Base-by-base conservation (phyloP, 2,329 filamentous ascomycete genomes). In the Arthrobotrys sinensis region DNA sequence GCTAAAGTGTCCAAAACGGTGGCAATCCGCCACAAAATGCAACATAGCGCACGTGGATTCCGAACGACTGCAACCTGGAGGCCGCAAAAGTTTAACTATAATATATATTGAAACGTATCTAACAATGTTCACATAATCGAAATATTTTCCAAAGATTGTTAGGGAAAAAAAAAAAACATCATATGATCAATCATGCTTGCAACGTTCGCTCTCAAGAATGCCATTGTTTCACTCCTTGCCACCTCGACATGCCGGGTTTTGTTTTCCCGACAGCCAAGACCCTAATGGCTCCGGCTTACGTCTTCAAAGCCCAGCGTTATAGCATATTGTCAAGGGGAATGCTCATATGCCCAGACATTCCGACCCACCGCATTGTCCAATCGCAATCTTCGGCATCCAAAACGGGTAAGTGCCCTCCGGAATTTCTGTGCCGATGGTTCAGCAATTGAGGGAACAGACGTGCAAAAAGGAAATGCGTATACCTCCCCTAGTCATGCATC, bases 321-420 rank as follows among this genome's bases (percentile, higher is more conserved):
- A 43, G 11, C 4, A 28, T n/a, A 4, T 14, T 19, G 21, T 14
- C 34, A n/a, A 43, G 55, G 36, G 36, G 28, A 60, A 43, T 43
- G 28, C 19, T 28, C 36, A 60, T 40, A 10, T 43, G 55, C 55
- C 55, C 55, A 60, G 55, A 60, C 34, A 60, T 60, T 60, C 36
- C 36, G 34, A 43, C 55, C 55, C 55, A 57, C 32, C 10, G 7
- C 19, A 19, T 6, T 24, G 34, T 11, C 32, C 53, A 60, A 60
- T 60, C 10, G 36, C 36, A 40, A 11, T 28, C n/a, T 5, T 16
- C 16, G 34, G 8, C 1, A 4, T 60, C 55, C 36, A 6, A 60
- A 60, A 60, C 55, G 55, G 55, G 55, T 43, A 60, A 60, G 55
- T 43, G 19, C 36, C 36, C 16, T 43, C 36, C 55, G 55, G 55